These are phyloP conservation scores for Tripterygium wilfordii DNA, from an alignment of 177 flowering plant genomes.

Conservation along the genomic window DNA sequence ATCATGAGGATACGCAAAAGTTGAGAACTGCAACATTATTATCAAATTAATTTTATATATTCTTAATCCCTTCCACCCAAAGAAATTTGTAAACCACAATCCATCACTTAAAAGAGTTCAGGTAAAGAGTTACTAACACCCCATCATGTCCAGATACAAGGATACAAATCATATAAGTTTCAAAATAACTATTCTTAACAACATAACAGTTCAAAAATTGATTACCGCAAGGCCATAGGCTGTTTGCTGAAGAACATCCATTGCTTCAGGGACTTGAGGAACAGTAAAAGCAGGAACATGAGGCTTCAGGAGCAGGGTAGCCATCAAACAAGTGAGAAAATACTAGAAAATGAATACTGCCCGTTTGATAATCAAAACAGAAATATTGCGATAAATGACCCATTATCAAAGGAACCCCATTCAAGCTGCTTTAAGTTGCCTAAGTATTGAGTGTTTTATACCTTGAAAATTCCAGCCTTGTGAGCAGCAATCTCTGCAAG, in stretches of 20 bases:
- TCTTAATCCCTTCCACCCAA: too few species aligned
- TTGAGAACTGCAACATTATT: too few species aligned
- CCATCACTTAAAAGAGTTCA: too few species aligned
- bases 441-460: conserved; percentile 14
- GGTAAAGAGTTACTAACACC: too few species aligned
- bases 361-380: conserved; percentile 14
- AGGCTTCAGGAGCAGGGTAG: conserved; percentile 65
- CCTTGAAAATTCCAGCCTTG: conserved; percentile 97
- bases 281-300: conserved; percentile 75
- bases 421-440: conserved; percentile 1
- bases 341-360: conserved; percentile 36
- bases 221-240: conserved; percentile 56
- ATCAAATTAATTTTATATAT: too few species aligned
- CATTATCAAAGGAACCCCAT: conserved; percentile 4
- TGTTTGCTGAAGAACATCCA: conserved; percentile 61
- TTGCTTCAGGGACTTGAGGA: conserved; percentile 77
- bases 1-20: too few species aligned
- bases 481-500: conserved; percentile 70
- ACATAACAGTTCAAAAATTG: background rate
- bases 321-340: conserved; percentile 47
- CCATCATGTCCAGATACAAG: too few species aligned
- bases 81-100: too few species aligned
- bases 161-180: too few species aligned
- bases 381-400: conserved; percentile 13
- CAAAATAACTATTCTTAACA: background rate